These are phyloP conservation scores for Lactarius hengduanensis DNA, from an alignment of 768 basidiomycete species.

Conservation along the genomic window DNA sequence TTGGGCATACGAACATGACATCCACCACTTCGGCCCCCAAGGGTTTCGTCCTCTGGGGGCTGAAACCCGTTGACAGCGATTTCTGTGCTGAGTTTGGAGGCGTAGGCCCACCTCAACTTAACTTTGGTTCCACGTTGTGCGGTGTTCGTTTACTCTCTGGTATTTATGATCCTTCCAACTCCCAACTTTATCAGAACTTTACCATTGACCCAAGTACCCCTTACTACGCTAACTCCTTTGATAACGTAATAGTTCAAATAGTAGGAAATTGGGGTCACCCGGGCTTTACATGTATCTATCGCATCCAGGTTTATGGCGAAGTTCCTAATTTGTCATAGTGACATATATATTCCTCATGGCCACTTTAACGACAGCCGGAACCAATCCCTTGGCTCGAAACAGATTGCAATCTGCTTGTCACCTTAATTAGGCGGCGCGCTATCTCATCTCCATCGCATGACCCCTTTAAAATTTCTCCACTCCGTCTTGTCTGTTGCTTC, in stretches of 20 bases:
- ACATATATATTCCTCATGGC: too few species aligned
- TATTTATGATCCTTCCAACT: neutral
- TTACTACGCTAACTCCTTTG: neutral
- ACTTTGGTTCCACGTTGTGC: neutral
- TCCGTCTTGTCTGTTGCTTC: too few species aligned
- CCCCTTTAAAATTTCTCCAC: too few species aligned
- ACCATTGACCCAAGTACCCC: neutral
- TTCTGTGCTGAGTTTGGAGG: neutral
- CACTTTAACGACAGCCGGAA: too few species aligned
- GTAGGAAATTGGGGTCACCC: conserved; percentile 1
- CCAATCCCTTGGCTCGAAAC: too few species aligned
- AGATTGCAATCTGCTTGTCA: too few species aligned
- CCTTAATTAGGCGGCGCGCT: too few species aligned
- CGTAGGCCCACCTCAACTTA: neutral
- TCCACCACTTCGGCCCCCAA: neutral
- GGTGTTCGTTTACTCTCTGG: neutral
- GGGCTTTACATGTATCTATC: neutral
- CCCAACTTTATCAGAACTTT: neutral
- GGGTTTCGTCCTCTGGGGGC: neutral
- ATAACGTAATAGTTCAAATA: neutral
- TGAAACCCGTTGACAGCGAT: neutral
- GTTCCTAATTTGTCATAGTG: conserved; percentile 33
- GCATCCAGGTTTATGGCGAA: neutral
- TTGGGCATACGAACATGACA: neutral
- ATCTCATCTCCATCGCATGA: too few species aligned